These are phyloP conservation scores for Calcarisporium arbuscula DNA, from an alignment of 2,329 filamentous ascomycete genomes.

Conservation along the genomic window DNA sequence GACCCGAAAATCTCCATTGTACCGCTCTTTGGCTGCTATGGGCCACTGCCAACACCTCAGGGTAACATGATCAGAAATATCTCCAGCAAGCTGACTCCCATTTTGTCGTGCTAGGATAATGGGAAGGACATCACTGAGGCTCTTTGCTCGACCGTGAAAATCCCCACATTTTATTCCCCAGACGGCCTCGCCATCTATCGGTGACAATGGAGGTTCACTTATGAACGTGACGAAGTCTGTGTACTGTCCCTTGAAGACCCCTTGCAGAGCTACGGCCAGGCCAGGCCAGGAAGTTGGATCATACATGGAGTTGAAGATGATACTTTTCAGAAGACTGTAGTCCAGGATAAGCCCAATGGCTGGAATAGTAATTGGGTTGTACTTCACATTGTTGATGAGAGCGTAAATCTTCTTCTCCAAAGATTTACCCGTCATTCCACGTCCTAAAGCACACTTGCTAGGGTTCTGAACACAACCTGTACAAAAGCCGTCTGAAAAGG, in stretches of 20 bases:
- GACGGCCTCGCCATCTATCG: neutral
- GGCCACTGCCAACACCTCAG: slow-evolving; percentile 1
- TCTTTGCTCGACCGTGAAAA: neutral
- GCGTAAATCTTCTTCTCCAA: slow-evolving; percentile 26
- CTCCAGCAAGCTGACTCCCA: neutral
- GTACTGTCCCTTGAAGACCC: slow-evolving; percentile 7
- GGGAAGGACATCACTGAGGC: neutral
- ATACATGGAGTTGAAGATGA: slow-evolving; percentile 15
- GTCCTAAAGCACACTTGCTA: too few species aligned
- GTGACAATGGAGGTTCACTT: too few species aligned
- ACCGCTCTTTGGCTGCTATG: slow-evolving; percentile 27
- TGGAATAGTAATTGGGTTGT: slow-evolving; percentile 17
- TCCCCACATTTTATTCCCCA: neutral
- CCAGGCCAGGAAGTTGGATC: slow-evolving; percentile 12
- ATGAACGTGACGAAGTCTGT: neutral
- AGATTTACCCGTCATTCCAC: too few species aligned
- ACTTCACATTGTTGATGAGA: slow-evolving; percentile 20
- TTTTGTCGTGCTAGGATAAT: neutral
- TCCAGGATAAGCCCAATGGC: slow-evolving; percentile 13
- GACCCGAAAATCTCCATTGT: slow-evolving; percentile 24
- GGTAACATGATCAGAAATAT: neutral
- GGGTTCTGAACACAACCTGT: slow-evolving; percentile 18
- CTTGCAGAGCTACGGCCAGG: slow-evolving; percentile 9
- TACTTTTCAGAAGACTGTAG: slow-evolving; percentile 16
- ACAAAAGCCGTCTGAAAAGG: slow-evolving; percentile 20